phyloP scores from a whole-genome alignment of 441 rosid species.

The Melianthus villosus region DNA sequence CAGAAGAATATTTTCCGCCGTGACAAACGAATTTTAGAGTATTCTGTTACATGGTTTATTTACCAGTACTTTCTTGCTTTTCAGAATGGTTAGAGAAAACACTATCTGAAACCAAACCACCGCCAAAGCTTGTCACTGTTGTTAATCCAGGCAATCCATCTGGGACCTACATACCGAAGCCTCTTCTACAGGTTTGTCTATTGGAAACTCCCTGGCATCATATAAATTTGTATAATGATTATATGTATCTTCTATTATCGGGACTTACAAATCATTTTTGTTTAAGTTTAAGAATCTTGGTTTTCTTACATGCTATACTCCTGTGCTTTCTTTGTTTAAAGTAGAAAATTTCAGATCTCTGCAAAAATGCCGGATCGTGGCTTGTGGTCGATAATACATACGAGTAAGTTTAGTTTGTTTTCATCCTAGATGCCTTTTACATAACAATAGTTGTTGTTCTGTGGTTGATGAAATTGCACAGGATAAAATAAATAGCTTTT shows the following conservation, averaged over 20 bases:
- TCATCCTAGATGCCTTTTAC: background rate
- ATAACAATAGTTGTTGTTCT: background rate
- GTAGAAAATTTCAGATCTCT: slow-evolving; percentile 78
- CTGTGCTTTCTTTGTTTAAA: slow-evolving; percentile 17
- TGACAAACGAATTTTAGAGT: too few relatives aligned
- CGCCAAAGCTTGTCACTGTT: slow-evolving; percentile 79
- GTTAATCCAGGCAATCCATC: slow-evolving; percentile 96
- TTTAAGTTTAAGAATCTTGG: too few relatives aligned
- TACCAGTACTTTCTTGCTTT: slow-evolving; percentile 10
- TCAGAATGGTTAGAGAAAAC: slow-evolving; percentile 83
- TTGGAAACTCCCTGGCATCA: too few relatives aligned
- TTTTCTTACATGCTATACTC: too few relatives aligned
- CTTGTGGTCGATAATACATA: slow-evolving; percentile 93
- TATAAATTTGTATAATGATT: too few relatives aligned
- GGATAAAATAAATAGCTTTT: too few relatives aligned
- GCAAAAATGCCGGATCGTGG: slow-evolving; percentile 83
- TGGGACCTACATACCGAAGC: slow-evolving; percentile 80
- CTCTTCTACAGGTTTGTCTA: slow-evolving; percentile 55
- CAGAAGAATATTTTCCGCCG: too few relatives aligned
- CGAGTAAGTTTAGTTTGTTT: slow-evolving; percentile 47
- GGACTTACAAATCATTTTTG: background rate
- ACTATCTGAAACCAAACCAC: slow-evolving; percentile 48
- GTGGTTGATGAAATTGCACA: too few relatives aligned
- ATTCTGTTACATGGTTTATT: slow-evolving; percentile 10
- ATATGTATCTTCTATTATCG: background rate